Evolutionary conservation across 305 asterid species (phyloP), one percentile per base, ranked within the genome.

Genomic region (Rubia peregrina): DNA sequence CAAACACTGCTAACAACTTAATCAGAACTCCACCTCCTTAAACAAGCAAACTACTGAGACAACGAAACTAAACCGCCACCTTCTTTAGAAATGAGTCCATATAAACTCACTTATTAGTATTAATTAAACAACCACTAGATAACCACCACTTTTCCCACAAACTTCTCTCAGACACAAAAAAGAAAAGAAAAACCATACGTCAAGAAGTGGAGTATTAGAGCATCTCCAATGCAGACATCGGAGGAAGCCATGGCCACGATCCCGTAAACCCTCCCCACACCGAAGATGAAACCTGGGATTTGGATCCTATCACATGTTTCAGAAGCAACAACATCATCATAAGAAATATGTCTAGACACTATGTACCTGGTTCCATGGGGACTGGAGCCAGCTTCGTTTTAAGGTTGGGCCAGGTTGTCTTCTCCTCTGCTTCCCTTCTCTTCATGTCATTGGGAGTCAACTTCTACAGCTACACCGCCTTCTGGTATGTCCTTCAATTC

Each of bases 391-490:
- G 96, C 76, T 80, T 90, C 5, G 80, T 74, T 60, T 67, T 87
- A 84, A 81, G 95, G 82, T 30, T 88, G 17, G 91, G 93, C 49
- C 95, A 88, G 82, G 83, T 84, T 22, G 33, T 80, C 66, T 84
- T 78, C 77, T 84, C 95, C 65, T 79, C 88, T 8, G 84, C 90
- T 26, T 88, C 95, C 65, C 89, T 90, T 66, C 75, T 84, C 77
- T 83, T 85, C 86, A 86, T 86, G 93, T 86, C 93, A 7, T 71
- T 86, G 21, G 91, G 90, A 68, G 89, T 74, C 59, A 91, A 88
- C 60, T 85, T 86, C 84, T 87, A 88, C 80, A 81, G 85, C 84
- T 90, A 88, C 70, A 86, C 95, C 16, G 83, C 92, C 79, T 90
- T 90, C 59, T 83, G 96, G 96, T 90, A 87, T 68, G 59, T 16